phyloP scores from a whole-genome alignment of 345 rosid genomes.

The Ailanthus altissimus region DNA sequence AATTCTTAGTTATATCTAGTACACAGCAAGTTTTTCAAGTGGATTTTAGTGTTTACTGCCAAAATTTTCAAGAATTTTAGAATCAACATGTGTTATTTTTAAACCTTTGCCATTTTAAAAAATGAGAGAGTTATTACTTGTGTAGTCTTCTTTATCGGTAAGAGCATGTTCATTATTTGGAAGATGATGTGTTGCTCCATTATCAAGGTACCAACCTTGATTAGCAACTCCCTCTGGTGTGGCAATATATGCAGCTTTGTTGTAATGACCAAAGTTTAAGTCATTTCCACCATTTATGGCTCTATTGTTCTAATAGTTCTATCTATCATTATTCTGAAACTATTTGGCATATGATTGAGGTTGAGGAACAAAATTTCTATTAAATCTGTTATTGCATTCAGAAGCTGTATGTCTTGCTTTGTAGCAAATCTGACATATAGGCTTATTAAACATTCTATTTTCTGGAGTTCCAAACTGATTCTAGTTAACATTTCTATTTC shows the following conservation, averaged over 20 bases:
- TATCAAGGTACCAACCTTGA: neutral
- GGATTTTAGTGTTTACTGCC: neutral
- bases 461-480: neutral
- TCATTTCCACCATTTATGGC: neutral
- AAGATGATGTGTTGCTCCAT: neutral
- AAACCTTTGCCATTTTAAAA: neutral
- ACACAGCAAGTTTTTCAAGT: neutral
- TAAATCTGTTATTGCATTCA: neutral
- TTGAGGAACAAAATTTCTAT: neutral
- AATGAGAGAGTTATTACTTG: neutral
- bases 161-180: neutral
- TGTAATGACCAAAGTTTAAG: neutral
- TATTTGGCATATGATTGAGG: neutral
- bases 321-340: too few relatives aligned
- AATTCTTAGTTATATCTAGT: neutral
- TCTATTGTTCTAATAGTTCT: too few relatives aligned
- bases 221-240: neutral
- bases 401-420: neutral
- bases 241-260: neutral
- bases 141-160: too few relatives aligned
- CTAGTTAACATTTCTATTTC: too few relatives aligned
- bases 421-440: too few relatives aligned
- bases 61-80: neutral
- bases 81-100: neutral
- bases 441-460: neutral